These are phyloP conservation scores for Globisporangium abappressorium DNA, from an alignment of 352 stramenopile genomes.

Conservation along the genomic window DNA sequence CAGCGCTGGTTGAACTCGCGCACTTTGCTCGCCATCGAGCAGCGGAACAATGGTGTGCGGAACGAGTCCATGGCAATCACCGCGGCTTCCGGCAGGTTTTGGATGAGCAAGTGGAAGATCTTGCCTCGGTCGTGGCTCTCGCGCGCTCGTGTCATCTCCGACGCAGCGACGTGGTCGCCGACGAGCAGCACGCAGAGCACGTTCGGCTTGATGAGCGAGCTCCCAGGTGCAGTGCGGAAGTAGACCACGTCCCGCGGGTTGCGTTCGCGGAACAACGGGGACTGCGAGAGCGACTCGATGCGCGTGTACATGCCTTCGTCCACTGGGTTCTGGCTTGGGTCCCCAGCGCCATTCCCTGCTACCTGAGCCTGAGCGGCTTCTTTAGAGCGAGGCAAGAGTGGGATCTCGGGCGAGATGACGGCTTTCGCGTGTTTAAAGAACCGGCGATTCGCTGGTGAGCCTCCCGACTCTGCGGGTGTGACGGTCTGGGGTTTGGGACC, in stretches of 20 bases:
- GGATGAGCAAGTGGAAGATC: slow-evolving; percentile 72
- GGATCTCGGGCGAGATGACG: slow-evolving; percentile 9
- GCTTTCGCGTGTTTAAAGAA: slow-evolving; percentile 2
- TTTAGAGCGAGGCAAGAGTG: slow-evolving; percentile 3
- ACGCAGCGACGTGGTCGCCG: slow-evolving; percentile 51
- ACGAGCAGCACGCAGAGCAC: slow-evolving; percentile 59
- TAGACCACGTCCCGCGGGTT: slow-evolving; percentile 66
- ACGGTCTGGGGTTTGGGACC: not conserved
- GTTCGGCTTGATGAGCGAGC: slow-evolving; percentile 54
- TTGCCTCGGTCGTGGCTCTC: slow-evolving; percentile 63
- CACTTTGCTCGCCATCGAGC: slow-evolving; percentile 42
- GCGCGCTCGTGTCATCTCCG: slow-evolving; percentile 44
- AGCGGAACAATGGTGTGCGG: slow-evolving; percentile 65
- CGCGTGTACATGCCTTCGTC: slow-evolving; percentile 43
- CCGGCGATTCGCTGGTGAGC: not conserved
- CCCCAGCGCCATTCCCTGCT: not conserved
- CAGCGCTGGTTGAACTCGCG: slow-evolving; percentile 69
- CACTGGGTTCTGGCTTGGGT: not conserved
- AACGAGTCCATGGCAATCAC: slow-evolving; percentile 74
- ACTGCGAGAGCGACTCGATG: slow-evolving; percentile 48
- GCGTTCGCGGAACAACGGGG: slow-evolving; percentile 47
- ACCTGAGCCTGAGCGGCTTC: not conserved
- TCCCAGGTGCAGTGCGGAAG: slow-evolving; percentile 63
- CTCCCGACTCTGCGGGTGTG: not conserved
- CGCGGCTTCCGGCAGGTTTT: slow-evolving; percentile 55